Base-by-base conservation (phyloP, 805 yeast genomes). In the Metschnikowia colocasiae region DNA sequence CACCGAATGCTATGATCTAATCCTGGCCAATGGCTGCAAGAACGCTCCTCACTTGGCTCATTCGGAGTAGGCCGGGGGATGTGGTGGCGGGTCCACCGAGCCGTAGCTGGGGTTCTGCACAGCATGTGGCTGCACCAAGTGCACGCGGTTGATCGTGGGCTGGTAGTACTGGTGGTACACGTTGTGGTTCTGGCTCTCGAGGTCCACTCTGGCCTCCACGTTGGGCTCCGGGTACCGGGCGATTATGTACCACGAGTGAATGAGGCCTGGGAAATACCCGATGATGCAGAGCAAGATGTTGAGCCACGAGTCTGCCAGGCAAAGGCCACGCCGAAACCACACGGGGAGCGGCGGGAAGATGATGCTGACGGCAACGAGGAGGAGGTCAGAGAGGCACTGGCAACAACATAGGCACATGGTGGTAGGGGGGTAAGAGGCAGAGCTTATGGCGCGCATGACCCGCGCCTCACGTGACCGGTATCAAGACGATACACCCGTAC, bases 291-390 rank as follows among this genome's bases (percentile, higher is more conserved):
- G 66, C 23, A 73, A 40, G 22, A 76, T 60, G 45, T 72, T 66
- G 20, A 78, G 61, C 27, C 71, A 49, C 13, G 79, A 67, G 54
- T 85, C 87, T 29, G 68, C 59, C 2, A 84, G 71, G 55, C 80
- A 81, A 13, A 78, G 45, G 1, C 94, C 94, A 40, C 81, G 68
- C 59, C 89, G 73, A 31, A 83, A 71, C 62, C 81, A 65, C 9
- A 86, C 90, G 0, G 91, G 87, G 10, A 85, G 69, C 0, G 94
- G 94, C 2, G 95, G 94, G 59, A 83, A 73, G 43, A 85, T 70
- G 42, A 84, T 73, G 2, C 88, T 83, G 6, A 82, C 60, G 1
- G 81, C 54, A 47, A 82, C 80, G 13, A 86, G 75, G 12, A 80
- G 60, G n/a, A 81, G 59, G 60, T 85, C 91, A 3, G 75, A 62